Evolutionary conservation across 345 rosid species (phyloP), one percentile per base, ranked within the genome.

Genomic region (Arabis hirsuta): DNA sequence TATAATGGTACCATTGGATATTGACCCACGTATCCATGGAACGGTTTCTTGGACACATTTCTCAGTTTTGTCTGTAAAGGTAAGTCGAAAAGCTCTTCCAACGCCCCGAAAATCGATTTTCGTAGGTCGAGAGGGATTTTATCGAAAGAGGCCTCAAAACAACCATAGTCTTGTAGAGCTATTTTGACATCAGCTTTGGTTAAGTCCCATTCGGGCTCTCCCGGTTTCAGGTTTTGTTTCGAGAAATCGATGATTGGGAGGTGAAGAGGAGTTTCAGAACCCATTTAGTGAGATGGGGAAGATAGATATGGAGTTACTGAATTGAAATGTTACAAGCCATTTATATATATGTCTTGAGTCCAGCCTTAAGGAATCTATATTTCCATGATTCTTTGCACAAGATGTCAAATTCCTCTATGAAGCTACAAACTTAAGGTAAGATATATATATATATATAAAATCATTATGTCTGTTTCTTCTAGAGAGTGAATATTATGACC

Each of bases 121-220:
- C 79, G 60, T 13, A 72, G 67, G 32, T 83, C 87, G 7, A 52
- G 0, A 0, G 92, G 80, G 62, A 74, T 69, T 53, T 16, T 76
- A 52, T 83, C 45, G 44, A 82, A 84, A 54, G 59, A 65, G 0
- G 89, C 96, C 73, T 89, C 92, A 26, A 89, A 89, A 65, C 87
- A 85, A 14, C 96, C 92, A 20, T 79, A 83, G 29, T 84, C 81
- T 73, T 84, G 85, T 3, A 87, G 78, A 9, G 90, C 85, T 78
- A 65, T 46, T 14, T 70, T 47, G 64, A 85, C 86, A 32, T 76
- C 57, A 57, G 65, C 64, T 74, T 65, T 79, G 67, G 78, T 74
- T 13, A 42, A 60, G 26, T 66, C 78, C 87, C 90, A 89, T 55
- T 81, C 83, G 0, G 41, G 72, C 0, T 77, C 62, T 62, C 82